Evolutionary conservation across 2,329 filamentous ascomycete species (phyloP), one percentile per base, ranked within the genome.

Genomic region (Catunica adiposa): DNA sequence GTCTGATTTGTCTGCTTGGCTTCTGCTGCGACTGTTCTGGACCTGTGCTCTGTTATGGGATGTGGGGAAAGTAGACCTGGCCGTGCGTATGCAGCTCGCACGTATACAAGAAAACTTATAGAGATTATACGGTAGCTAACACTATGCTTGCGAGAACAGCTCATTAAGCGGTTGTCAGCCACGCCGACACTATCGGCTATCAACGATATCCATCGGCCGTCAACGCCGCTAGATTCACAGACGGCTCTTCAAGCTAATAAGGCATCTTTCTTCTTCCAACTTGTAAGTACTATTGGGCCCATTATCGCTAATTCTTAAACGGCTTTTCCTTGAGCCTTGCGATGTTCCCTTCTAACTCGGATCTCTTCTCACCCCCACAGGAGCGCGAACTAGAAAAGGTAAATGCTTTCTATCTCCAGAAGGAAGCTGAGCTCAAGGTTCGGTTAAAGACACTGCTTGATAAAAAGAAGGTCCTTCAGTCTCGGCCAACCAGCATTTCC

Each of bases 331-430:
- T n/a, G n/a, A n/a, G 46, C 20, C 40, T 8, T 37, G 51, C 15
- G 17, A 50, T 50, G 37, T 54, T 47, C 26, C n/a, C 26, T 29
- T 50, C 55, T 57, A 57, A 57, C 29, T 15, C 29, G n/a, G 60
- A 60, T 38, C 61, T 69, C 60, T 71, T 77, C 59, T 78, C 63
- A n/a, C 58, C 56, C 44, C 58, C 61, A 59, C 67, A 95, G 89
- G 92, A 98, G 76, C 83, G 92, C 63, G 92, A 98, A 69, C 79
- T 98, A 56, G 92, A 97, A 69, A 98, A 97, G 69, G 92, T 98
- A 70, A 98, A 98, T 70, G 87, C 82, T 14, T 96, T 96, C 69
- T 98, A 98, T 67, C 71, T 97, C 37, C 92, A 97, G 67, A 98
- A 98, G 67, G 92, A 98, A 71, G 89, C 89, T 54, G 92, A 98